Evolutionary conservation across 2,329 filamentous ascomycete species (phyloP).

Genomic region (Xylaria sp.): DNA sequence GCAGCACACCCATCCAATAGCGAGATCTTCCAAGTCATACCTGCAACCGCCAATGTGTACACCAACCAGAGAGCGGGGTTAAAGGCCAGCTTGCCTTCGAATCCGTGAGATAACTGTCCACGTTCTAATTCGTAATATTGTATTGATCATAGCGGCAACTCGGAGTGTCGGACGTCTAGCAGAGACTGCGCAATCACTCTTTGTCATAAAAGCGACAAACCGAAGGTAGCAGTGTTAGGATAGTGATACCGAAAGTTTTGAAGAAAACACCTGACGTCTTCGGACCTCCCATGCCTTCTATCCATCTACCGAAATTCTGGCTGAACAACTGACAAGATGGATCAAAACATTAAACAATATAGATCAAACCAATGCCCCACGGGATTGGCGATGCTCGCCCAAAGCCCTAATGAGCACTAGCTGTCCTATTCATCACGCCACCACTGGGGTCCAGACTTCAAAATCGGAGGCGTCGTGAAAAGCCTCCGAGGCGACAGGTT

Average conservation of each 20-base stretch:
- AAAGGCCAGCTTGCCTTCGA: background rate
- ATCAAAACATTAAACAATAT: conserved; percentile 16
- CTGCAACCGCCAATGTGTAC: background rate
- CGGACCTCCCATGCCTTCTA: conserved; percentile 14
- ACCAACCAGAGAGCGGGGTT: background rate
- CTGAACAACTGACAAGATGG: conserved; percentile 15
- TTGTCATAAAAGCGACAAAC: background rate
- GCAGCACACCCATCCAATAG: background rate
- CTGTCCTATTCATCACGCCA: conserved; percentile 17
- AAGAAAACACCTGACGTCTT: conserved; percentile 22
- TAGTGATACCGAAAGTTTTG: conserved; percentile 17
- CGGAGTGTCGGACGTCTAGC: background rate
- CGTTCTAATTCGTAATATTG: conserved; percentile 26
- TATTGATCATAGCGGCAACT: conserved; percentile 8
- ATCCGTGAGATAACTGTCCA: conserved; percentile 4
- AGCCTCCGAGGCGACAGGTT: conserved; percentile 5
- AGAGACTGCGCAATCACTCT: background rate
- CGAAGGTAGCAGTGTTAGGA: conserved; percentile 2
- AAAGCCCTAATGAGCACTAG: background rate
- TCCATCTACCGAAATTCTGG: conserved; percentile 22
- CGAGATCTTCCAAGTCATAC: background rate
- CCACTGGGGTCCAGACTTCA: conserved; percentile 1
- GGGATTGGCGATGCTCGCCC: background rate
- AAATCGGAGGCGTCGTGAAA: background rate
- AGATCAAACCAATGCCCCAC: conserved; percentile 1